Conservation (phyloP, 176 grass and related monocot species). For the Bromus sterilis region DNA sequence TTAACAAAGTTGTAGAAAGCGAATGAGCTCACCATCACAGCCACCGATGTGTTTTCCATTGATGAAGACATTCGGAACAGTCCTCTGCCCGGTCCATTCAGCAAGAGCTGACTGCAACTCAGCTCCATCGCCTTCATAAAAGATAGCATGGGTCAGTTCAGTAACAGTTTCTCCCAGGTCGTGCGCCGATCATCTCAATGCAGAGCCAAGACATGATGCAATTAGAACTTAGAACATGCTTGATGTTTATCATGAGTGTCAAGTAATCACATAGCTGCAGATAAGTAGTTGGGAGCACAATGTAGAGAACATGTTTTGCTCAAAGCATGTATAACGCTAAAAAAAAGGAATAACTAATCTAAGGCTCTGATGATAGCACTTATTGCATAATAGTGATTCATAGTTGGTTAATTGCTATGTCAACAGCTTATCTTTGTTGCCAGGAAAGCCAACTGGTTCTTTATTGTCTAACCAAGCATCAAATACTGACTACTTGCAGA, state of each 20-base stretch:
- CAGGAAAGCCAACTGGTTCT: not conserved
- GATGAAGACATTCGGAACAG: conserved; percentile 86
- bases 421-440: not conserved
- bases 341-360: not conserved
- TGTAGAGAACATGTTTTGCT: not conserved
- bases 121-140: conserved; percentile 63
- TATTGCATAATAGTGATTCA: not conserved
- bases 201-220: not conserved
- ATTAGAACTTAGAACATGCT: not conserved
- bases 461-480: not conserved
- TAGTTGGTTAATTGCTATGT: not conserved
- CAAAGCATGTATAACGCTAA: not conserved
- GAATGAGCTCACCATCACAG: conserved; percentile 44
- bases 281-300: not conserved
- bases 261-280: not conserved
- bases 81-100: conserved; percentile 79
- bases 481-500: not conserved
- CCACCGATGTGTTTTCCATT: conserved; percentile 71
- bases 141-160: not conserved
- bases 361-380: not conserved
- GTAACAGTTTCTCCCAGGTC: not conserved
- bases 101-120: conserved; percentile 58
- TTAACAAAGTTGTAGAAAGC: not conserved
- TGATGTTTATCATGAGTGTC: not conserved
- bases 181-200: not conserved